Evolutionary conservation across 2,329 filamentous ascomycete genomes (phyloP).

Genomic region (Botrytis porri): DNA sequence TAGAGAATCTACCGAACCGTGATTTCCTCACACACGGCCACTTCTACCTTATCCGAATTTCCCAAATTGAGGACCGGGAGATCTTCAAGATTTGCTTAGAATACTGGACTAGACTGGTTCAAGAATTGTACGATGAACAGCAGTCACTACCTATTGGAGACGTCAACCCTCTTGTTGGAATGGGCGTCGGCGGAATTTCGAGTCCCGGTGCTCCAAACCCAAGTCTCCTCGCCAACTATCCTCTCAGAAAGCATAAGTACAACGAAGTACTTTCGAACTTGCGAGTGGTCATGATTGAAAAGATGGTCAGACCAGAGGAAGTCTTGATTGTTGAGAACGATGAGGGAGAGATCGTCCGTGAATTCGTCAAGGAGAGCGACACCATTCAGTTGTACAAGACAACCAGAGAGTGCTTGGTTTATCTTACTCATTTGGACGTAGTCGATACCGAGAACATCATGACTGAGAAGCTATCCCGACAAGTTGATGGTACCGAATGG

Average conservation of each 20-base stretch:
- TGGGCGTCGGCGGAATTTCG: conserved; percentile 67
- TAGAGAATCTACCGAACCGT: conserved; percentile 91
- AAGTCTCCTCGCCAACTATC: conserved; percentile 79
- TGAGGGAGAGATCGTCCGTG: conserved; percentile 96
- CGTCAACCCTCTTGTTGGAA: conserved; percentile 81
- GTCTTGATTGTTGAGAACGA: conserved; percentile 99
- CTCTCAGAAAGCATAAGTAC: conserved; percentile 97
- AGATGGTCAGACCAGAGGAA: conserved; percentile 98
- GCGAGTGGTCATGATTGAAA: conserved; percentile 98
- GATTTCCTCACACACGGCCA: conserved; percentile 95
- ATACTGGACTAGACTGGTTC: conserved; percentile 98
- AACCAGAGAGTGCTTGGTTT: conserved; percentile 93
- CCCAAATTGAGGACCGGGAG: conserved; percentile 96
- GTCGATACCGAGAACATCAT: conserved; percentile 98
- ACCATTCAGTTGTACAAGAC: conserved; percentile 99
- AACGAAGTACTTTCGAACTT: conserved; percentile 90
- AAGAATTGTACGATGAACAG: conserved; percentile 98
- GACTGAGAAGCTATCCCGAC: conserved; percentile 94
- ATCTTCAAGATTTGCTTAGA: conserved; percentile 99
- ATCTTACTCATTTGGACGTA: conserved; percentile 94
- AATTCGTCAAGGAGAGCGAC: conserved; percentile 99
- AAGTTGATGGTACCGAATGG: conserved; percentile 95
- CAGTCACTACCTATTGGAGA: conserved; percentile 92
- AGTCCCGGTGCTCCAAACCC: conserved; percentile 85
- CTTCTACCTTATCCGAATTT: conserved; percentile 97